Evolutionary conservation across 139 green algal species (phyloP).

Genomic region (Volvox reticuliferus): DNA sequence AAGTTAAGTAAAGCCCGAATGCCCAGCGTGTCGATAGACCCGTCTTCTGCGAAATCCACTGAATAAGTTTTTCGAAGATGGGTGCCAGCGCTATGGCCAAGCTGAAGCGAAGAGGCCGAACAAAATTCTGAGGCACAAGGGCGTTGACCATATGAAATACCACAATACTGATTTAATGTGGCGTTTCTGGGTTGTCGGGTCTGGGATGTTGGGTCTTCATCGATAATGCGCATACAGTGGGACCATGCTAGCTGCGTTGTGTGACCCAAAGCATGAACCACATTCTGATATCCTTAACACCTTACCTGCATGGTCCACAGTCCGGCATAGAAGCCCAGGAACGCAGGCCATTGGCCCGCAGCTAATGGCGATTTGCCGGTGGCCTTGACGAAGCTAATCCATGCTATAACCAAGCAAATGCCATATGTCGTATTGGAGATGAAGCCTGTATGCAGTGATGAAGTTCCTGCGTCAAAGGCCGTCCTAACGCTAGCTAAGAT

Average conservation of each 20-base stretch:
- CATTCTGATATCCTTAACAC: no score
- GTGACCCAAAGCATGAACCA: no score
- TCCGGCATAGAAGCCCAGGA: conserved; percentile 71
- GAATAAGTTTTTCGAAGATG: conserved; percentile 69
- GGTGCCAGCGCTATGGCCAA: conserved; percentile 69
- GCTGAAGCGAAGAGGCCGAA: conserved; percentile 70
- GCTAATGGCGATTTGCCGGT: conserved; percentile 54
- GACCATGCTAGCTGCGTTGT: no score
- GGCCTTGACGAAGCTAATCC: conserved; percentile 68
- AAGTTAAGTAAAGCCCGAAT: conserved; percentile 49
- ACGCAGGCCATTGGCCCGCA: conserved; percentile 67
- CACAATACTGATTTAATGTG: no score
- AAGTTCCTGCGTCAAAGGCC: neutral
- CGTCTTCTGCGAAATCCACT: conserved; percentile 38
- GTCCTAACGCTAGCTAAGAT: no score
- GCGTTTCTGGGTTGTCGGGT: no score
- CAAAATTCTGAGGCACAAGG: conserved; percentile 63
- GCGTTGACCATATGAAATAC: neutral
- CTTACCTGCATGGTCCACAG: conserved; percentile 53
- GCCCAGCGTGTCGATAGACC: conserved; percentile 46
- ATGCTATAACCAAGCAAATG: conserved; percentile 58
- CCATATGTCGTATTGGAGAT: conserved; percentile 69
- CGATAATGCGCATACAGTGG: no score
- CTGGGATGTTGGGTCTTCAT: no score
- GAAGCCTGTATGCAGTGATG: conserved; percentile 30